Evolutionary conservation across 192 early-diverging fungal species (phyloP).

Genomic region (Coemansia guatemalensis): DNA sequence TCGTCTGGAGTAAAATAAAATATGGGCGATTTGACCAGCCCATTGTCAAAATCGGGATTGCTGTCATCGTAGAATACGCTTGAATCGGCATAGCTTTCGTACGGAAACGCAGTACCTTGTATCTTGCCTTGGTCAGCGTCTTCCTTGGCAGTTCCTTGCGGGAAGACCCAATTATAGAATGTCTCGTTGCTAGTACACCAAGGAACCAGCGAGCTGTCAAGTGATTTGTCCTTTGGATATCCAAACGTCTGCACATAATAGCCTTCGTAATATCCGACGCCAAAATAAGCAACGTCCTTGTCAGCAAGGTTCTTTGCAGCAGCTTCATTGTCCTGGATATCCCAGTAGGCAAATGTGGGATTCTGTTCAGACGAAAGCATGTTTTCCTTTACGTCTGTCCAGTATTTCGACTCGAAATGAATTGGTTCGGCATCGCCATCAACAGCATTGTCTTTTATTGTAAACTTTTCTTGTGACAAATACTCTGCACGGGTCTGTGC

Average conservation of each 20-base stretch:
- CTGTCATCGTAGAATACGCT: background rate
- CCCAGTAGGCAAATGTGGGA: constrained; percentile 46
- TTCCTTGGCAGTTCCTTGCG: constrained; percentile 11
- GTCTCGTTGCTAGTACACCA: constrained; percentile 45
- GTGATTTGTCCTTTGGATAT: constrained; percentile 5
- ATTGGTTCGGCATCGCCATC: constrained; percentile 5
- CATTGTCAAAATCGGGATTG: constrained; percentile 15
- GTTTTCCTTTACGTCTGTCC: constrained; percentile 37
- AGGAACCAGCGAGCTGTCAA: constrained; percentile 17
- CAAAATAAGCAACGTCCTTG: constrained; percentile 20
- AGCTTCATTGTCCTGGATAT: constrained; percentile 13
- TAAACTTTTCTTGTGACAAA: constrained; percentile 5
- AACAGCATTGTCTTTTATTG: constrained; percentile 11
- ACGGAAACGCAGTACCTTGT: constrained; percentile 20
- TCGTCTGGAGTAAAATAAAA: constrained; percentile 38
- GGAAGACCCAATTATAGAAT: constrained; percentile 44
- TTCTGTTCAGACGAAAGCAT: constrained; percentile 22
- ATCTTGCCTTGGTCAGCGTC: constrained; percentile 5
- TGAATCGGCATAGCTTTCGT: constrained; percentile 10
- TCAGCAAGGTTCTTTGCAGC: constrained; percentile 11
- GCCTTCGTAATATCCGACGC: constrained; percentile 20
- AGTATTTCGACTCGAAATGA: constrained; percentile 22
- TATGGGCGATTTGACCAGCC: constrained; percentile 13
- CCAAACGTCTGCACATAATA: constrained; percentile 51
- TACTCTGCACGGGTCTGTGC: constrained; percentile 40